phyloP scores from a whole-genome alignment of 306 rosid species.

The Hippophae rhamnoides region DNA sequence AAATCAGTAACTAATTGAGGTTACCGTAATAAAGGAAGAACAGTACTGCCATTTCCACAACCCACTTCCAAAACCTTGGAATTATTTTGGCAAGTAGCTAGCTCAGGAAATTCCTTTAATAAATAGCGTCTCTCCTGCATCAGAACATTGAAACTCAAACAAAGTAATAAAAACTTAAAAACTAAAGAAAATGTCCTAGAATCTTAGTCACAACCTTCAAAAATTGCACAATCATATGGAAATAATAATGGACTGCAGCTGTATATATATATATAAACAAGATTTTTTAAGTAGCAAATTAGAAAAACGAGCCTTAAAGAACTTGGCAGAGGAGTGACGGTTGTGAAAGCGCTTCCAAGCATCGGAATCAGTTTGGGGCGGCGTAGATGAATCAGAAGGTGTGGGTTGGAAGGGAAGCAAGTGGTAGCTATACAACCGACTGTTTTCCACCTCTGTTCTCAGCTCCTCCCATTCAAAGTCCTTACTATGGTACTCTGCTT shows the following conservation, averaged over 20 bases:
- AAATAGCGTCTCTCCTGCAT: slow-evolving; percentile 81
- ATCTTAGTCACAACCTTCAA: neutral
- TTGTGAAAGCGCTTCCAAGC: slow-evolving; percentile 78
- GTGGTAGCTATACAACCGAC: slow-evolving; percentile 45
- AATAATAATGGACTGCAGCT: neutral
- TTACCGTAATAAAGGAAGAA: slow-evolving; percentile 76
- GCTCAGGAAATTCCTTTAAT: slow-evolving; percentile 72
- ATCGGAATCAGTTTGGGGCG: slow-evolving; percentile 33
- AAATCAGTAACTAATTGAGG: neutral
- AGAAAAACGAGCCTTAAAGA: slow-evolving; percentile 58
- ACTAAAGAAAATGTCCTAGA: neutral
- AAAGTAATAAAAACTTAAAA: neutral
- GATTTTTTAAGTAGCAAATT: neutral
- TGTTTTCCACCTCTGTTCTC: slow-evolving; percentile 48
- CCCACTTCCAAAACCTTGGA: slow-evolving; percentile 72
- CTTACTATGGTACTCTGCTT: slow-evolving; percentile 49
- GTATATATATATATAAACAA: neutral
- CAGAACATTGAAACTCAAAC: neutral
- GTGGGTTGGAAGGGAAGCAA: slow-evolving; percentile 32
- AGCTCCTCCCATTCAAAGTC: slow-evolving; percentile 82
- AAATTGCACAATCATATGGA: neutral
- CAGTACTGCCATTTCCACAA: slow-evolving; percentile 88
- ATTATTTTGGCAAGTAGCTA: slow-evolving; percentile 37
- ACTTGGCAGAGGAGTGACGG: slow-evolving; percentile 82
- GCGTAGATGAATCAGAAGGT: slow-evolving; percentile 5